These are phyloP conservation scores for Umbelopsis ramanniana DNA, from an alignment of 192 early-diverging fungal genomes.

Conservation along the genomic window DNA sequence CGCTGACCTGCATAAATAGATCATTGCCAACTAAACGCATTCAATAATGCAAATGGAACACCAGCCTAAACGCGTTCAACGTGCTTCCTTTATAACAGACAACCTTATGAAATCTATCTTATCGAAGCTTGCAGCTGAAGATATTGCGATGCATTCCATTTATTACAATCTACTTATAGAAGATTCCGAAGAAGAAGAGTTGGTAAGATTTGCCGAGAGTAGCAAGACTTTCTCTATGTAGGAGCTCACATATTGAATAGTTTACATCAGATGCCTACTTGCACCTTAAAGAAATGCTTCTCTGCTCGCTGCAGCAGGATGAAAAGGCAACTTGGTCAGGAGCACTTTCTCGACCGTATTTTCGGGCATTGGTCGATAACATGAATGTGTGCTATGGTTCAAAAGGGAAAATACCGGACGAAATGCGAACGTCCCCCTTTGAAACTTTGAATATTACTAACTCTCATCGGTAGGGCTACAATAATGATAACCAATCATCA, in stretches of 20 bases:
- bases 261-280: neutral
- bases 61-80: no score
- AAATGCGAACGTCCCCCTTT: neutral
- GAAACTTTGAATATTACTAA: neutral
- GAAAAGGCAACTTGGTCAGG: neutral
- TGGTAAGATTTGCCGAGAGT: neutral
- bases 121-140: no score
- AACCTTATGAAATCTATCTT: no score
- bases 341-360: neutral
- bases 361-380: neutral
- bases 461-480: neutral
- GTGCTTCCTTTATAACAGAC: no score
- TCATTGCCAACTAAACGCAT: no score
- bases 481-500: neutral
- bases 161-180: no score
- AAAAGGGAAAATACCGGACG: neutral
- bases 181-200: neutral
- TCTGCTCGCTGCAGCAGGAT: neutral
- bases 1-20: no score
- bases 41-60: no score
- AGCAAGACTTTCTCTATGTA: neutral
- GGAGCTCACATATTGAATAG: neutral
- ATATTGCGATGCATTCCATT: no score
- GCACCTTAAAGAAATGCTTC: neutral
- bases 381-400: neutral